These are phyloP conservation scores for Lactifluus piperatus DNA, from an alignment of 768 basidiomycete species.

Conservation along the genomic window DNA sequence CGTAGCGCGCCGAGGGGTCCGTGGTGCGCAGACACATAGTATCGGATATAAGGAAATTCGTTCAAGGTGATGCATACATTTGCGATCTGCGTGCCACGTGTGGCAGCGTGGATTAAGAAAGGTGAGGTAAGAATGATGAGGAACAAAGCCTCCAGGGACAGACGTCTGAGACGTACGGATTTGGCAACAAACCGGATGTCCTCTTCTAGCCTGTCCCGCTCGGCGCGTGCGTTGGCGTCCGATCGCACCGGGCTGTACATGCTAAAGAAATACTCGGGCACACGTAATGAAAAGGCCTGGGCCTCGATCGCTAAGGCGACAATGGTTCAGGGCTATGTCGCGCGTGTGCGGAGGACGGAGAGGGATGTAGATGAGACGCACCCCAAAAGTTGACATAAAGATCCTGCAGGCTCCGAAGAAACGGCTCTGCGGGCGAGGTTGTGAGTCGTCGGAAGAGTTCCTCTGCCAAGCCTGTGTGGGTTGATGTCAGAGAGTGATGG, in stretches of 20 bases:
- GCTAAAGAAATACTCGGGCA: constrained; percentile 78
- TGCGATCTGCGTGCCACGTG: constrained; percentile 46
- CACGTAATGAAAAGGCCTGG: constrained; percentile 72
- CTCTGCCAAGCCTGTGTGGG: constrained; percentile 60
- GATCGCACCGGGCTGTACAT: constrained; percentile 79
- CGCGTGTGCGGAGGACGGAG: not conserved
- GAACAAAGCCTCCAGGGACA: no score
- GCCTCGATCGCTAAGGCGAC: constrained; percentile 68
- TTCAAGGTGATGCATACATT: constrained; percentile 86
- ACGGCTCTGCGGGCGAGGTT: constrained; percentile 65
- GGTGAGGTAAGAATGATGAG: not conserved
- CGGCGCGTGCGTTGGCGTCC: constrained; percentile 53
- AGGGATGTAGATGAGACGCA: constrained; percentile 31
- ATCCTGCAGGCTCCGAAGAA: constrained; percentile 72
- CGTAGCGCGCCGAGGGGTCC: constrained; percentile 79
- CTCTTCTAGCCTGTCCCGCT: constrained; percentile 75
- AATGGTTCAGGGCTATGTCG: not conserved
- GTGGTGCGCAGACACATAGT: constrained; percentile 80
- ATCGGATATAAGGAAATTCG: constrained; percentile 89
- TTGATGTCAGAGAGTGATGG: not conserved
- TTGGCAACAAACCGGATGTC: constrained; percentile 73
- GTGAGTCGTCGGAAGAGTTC: constrained; percentile 66
- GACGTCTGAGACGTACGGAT: constrained; percentile 45
- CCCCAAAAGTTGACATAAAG: constrained; percentile 92
- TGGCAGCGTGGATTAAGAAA: not conserved